These are phyloP conservation scores for Amaranthus hypochondriacus DNA, from an alignment of 148 eudicot species.

Conservation along the genomic window DNA sequence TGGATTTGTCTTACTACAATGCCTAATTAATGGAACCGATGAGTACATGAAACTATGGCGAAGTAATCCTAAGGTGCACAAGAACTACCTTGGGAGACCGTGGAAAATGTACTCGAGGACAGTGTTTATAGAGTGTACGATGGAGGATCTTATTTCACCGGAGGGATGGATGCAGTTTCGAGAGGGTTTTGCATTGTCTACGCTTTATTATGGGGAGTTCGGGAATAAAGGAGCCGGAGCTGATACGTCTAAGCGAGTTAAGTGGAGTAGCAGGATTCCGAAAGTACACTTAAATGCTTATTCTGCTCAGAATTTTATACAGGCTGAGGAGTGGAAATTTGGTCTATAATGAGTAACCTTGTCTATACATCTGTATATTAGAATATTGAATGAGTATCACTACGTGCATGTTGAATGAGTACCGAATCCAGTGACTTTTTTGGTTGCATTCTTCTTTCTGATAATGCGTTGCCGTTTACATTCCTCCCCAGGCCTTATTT, in stretches of 20 bases:
- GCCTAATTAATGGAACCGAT: slow-evolving; percentile 56
- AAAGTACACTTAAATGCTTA: slow-evolving; percentile 46
- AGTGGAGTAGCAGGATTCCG: slow-evolving; percentile 76
- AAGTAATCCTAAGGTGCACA: slow-evolving; percentile 59
- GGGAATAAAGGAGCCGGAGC: slow-evolving; percentile 60
- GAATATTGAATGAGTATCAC: too few relatives aligned
- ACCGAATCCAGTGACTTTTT: too few relatives aligned
- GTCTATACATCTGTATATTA: too few relatives aligned
- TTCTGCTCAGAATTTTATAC: slow-evolving; percentile 63
- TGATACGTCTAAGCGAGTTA: slow-evolving; percentile 36
- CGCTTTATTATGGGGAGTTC: slow-evolving; percentile 78
- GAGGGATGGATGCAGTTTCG: slow-evolving; percentile 77
- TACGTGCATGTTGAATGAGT: too few relatives aligned
- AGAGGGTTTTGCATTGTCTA: slow-evolving; percentile 52
- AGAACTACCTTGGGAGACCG: slow-evolving; percentile 71
- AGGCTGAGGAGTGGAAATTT: slow-evolving; percentile 54
- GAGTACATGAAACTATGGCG: slow-evolving; percentile 58
- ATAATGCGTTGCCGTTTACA: too few relatives aligned
- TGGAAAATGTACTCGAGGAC: slow-evolving; percentile 91
- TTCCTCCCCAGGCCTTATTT: too few relatives aligned
- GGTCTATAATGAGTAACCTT: too few relatives aligned
- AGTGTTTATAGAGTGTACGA: slow-evolving; percentile 38
- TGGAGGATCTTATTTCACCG: slow-evolving; percentile 44
- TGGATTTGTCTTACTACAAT: slow-evolving; percentile 62
- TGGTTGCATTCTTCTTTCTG: too few relatives aligned